Base-by-base conservation (phyloP, 768 basidiomycete genomes). In the Serendipita vermifera region DNA sequence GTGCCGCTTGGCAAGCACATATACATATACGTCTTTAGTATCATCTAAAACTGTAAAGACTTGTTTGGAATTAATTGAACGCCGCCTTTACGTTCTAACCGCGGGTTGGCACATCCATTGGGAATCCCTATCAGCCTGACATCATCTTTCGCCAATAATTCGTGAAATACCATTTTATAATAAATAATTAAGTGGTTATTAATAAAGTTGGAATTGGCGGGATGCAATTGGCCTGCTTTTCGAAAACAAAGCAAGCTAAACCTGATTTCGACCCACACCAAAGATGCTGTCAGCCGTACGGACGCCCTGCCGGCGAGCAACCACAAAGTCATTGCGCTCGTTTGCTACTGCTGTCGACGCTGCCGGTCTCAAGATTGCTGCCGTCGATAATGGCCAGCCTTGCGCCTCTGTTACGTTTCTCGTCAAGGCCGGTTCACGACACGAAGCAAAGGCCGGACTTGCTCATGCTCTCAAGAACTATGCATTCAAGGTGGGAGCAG, bases 401-500 rank as follows among this genome's bases (percentile, higher is more conserved):
- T 93, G 90, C 3, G 75, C 87, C 27, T 78, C 86, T 55, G 80
- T 99, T 66, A 90, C 91, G 51, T 75, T 97, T 64, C 78, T 94
- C 60, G 81, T 96, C 69, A 94, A 92, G 70, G 94, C 89, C 56
- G 94, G 94, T 55, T 82, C 82, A 65, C 76, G 96, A 64, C 92
- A 81, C 68, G 87, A 99, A 75, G 71, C 81, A 60, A 84, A 84
- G 66, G 80, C 90, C 38, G 94, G 94, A 63, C 80, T 91, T 58
- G 92, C 94, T 2, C 88, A 94, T 74, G 84, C 81, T 59, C 77
- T 97, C 70, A 96, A 96, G 79, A 93, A 91, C 80, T 97, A 92
- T 78, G 85, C 92, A 58, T 98, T 94, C 83, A 97, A 96, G 86
- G 94, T 97, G 62, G 46, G 81, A 66, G 27, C 40, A 41, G 33